Conservation (phyloP, 2,329 filamentous ascomycete genomes). For the Diaporthe vexans region DNA sequence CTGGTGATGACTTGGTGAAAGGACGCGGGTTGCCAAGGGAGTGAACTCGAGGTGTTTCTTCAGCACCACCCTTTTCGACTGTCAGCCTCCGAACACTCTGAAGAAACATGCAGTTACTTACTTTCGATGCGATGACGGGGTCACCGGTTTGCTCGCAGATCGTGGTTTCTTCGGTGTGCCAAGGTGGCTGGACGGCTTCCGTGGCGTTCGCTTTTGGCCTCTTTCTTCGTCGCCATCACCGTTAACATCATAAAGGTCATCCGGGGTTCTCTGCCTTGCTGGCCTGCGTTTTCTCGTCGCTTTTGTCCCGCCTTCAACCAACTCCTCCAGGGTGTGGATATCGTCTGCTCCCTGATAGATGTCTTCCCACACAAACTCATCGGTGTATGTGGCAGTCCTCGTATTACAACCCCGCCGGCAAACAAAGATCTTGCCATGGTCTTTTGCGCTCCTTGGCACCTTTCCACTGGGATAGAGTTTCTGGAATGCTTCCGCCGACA, state of each 20-base stretch:
- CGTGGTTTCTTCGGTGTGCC: constrained; percentile 71
- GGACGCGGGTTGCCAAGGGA: constrained; percentile 87
- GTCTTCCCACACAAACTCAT: constrained; percentile 94
- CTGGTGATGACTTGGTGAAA: constrained; percentile 81
- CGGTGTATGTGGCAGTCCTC: constrained; percentile 89
- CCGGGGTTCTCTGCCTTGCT: constrained; percentile 48
- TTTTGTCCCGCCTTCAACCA: constrained; percentile 81
- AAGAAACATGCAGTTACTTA: constrained; percentile 60
- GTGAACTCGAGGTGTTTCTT: constrained; percentile 97
- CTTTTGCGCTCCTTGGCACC: constrained; percentile 78
- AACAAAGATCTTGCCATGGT: constrained; percentile 88
- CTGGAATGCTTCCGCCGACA: constrained; percentile 79
- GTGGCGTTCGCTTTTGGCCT: constrained; percentile 52
- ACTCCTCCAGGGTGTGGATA: constrained; percentile 74
- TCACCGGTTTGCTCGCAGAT: constrained; percentile 60
- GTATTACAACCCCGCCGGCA: constrained; percentile 93
- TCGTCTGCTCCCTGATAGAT: constrained; percentile 77
- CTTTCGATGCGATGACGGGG: constrained; percentile 59
- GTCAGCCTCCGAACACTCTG: constrained; percentile 50
- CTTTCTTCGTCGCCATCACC: constrained; percentile 52
- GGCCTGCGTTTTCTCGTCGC: constrained; percentile 68
- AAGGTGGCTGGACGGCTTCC: constrained; percentile 48
- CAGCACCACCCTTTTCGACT: constrained; percentile 68
- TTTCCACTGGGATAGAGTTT: constrained; percentile 80
- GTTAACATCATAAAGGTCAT: constrained; percentile 50